These are phyloP conservation scores for Cercospora zeina DNA, from an alignment of 2,329 filamentous ascomycete species.

Conservation along the genomic window DNA sequence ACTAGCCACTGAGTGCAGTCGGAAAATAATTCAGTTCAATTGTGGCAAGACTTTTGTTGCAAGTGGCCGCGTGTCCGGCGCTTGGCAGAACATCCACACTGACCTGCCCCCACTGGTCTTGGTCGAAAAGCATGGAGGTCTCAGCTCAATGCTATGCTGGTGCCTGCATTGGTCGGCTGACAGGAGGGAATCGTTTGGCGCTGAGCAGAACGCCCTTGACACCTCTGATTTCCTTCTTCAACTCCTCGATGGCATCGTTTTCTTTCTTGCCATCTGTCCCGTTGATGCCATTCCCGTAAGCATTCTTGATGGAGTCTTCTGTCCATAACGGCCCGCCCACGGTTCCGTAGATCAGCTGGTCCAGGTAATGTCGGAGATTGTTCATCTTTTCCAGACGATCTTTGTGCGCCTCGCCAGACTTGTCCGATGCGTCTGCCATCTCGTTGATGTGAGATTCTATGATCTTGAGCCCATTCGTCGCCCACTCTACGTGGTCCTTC, in stretches of 20 bases:
- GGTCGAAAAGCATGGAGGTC: not conserved
- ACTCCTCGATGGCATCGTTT: slow-evolving; percentile 68
- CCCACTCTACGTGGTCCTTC: slow-evolving; percentile 32
- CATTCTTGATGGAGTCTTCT: slow-evolving; percentile 36
- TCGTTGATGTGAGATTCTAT: slow-evolving; percentile 55
- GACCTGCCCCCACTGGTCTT: not conserved
- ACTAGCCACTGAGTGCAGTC: not conserved
- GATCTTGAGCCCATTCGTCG: slow-evolving; percentile 45
- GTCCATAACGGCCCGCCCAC: slow-evolving; percentile 22
- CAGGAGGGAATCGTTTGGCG: slow-evolving; percentile 63
- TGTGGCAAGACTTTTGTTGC: not conserved
- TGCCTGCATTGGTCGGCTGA: slow-evolving; percentile 19
- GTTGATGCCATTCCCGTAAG: slow-evolving; percentile 3
- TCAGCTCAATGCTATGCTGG: slow-evolving; percentile 8
- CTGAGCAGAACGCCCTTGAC: slow-evolving; percentile 78
- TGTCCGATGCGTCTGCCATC: slow-evolving; percentile 51
- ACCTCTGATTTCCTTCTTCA: slow-evolving; percentile 73
- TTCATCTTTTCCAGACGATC: slow-evolving; percentile 54
- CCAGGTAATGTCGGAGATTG: slow-evolving; percentile 65
- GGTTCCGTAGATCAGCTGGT: slow-evolving; percentile 56
- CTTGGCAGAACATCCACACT: not conserved
- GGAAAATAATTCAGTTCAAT: not conserved
- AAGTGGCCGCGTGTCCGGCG: not conserved
- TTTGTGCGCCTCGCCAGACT: slow-evolving; percentile 55
- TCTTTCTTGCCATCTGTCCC: slow-evolving; percentile 47